These are phyloP conservation scores for Botryotinia narcissicola DNA, from an alignment of 2,329 filamentous ascomycete species.

Conservation along the genomic window DNA sequence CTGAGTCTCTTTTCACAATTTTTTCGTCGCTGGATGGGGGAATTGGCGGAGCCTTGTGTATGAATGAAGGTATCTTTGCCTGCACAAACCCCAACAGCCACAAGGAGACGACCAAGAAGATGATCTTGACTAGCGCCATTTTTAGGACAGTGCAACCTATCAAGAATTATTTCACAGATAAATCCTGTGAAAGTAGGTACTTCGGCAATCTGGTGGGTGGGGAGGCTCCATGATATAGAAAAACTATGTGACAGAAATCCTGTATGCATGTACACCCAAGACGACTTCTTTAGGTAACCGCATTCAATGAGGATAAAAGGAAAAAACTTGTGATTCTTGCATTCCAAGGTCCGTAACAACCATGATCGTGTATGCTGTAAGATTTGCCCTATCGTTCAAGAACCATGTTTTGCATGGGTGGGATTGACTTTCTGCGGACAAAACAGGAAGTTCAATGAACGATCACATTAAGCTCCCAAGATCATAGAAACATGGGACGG, in stretches of 20 bases:
- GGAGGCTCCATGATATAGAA: slow-evolving; percentile 7
- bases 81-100: slow-evolving; percentile 6
- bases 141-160: background rate
- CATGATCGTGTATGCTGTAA: background rate
- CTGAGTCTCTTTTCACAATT: background rate
- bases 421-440: background rate
- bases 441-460: slow-evolving; percentile 12
- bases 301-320: background rate
- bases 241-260: background rate
- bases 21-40: background rate
- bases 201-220: background rate
- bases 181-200: background rate
- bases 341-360: background rate
- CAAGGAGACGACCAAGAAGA: slow-evolving; percentile 8
- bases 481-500: slow-evolving; percentile 4
- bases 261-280: background rate
- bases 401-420: slow-evolving; percentile 6
- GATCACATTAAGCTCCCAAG: background rate
- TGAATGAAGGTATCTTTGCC: slow-evolving; percentile 7
- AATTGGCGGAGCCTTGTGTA: slow-evolving; percentile 3
- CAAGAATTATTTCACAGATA: background rate
- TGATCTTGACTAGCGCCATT: slow-evolving; percentile 9
- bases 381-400: background rate
- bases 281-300: background rate
- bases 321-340: slow-evolving; percentile 4